Evolutionary conservation across 2,329 filamentous ascomycete species (phyloP).

Genomic region (Metarhizium robertsii): DNA sequence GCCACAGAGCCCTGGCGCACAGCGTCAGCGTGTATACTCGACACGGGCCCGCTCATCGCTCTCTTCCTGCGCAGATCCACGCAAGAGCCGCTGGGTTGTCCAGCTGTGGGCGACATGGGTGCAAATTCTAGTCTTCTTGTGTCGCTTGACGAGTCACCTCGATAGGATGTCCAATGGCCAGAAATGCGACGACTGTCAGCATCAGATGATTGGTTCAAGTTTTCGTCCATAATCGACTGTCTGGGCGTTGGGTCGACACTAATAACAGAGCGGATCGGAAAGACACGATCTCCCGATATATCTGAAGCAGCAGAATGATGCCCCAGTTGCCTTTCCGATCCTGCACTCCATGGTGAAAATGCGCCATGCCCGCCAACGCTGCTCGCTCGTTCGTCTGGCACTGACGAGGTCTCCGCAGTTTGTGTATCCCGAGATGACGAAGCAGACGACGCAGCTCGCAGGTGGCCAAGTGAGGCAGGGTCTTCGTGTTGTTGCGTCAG

Average conservation of each 20-base stretch:
- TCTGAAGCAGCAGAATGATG: conserved; percentile 24
- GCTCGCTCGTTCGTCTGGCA: conserved; percentile 1
- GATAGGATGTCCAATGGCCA: conserved; percentile 18
- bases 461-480: background rate
- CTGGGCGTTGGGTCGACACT: conserved; percentile 51
- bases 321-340: conserved; percentile 30
- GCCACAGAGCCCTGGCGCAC: conserved; percentile 25
- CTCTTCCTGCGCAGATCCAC: conserved; percentile 21
- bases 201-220: conserved; percentile 24
- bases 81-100: background rate
- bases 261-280: conserved; percentile 73
- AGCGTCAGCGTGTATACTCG: conserved; percentile 36
- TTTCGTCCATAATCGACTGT: conserved; percentile 31
- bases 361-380: conserved; percentile 10
- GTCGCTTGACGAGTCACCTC: conserved; percentile 19
- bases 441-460: background rate
- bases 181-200: conserved; percentile 21
- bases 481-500: background rate
- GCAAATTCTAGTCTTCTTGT: conserved; percentile 17
- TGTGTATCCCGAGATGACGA: background rate
- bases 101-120: conserved; percentile 12
- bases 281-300: conserved; percentile 52
- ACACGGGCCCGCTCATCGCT: conserved; percentile 28
- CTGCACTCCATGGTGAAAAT: conserved; percentile 31
- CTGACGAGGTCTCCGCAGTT: background rate